Evolutionary conservation across 495 filamentous ascomycete genomes (phyloP).

Genomic region (Annulohypoxylon maeteangense): DNA sequence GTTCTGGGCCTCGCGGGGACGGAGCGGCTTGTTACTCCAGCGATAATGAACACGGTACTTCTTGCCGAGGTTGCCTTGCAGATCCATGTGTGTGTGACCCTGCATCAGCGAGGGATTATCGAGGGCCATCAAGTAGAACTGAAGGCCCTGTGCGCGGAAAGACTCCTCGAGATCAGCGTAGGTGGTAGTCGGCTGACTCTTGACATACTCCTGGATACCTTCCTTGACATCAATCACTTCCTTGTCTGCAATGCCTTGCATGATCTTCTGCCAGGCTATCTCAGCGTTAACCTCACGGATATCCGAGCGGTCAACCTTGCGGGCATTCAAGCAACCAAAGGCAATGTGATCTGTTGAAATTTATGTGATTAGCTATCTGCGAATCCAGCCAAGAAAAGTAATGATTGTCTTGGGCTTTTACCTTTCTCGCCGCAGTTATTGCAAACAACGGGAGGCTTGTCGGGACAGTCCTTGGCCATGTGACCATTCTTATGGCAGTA

Average conservation of each 20-base stretch:
- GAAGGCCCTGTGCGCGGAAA: conserved; percentile 72
- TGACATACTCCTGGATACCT: conserved; percentile 78
- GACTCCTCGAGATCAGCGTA: conserved; percentile 77
- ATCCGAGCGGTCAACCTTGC: conserved; percentile 71
- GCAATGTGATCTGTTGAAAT: conserved; percentile 68
- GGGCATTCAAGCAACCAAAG: conserved; percentile 72
- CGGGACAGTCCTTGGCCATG: conserved; percentile 72
- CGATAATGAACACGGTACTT: conserved; percentile 79
- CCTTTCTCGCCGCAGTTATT: conserved; percentile 80
- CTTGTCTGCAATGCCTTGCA: conserved; percentile 67
- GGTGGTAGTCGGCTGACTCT: conserved; percentile 71
- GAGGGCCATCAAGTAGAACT: conserved; percentile 78
- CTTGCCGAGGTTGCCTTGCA: conserved; percentile 81
- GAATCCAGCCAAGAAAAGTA: neutral
- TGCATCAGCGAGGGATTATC: conserved; percentile 68
- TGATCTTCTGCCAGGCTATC: conserved; percentile 75
- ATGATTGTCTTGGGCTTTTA: conserved; percentile 45
- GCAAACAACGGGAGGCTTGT: conserved; percentile 71
- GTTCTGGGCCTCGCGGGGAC: conserved; percentile 65
- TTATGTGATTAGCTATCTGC: conserved; percentile 9
- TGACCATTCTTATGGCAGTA: conserved; percentile 80
- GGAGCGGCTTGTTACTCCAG: conserved; percentile 69
- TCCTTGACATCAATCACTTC: conserved; percentile 81
- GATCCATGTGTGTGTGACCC: conserved; percentile 79
- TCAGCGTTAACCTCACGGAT: conserved; percentile 69